phyloP scores from a whole-genome alignment of 2,329 filamentous ascomycete genomes.

The Pochonia chlamydosporia region DNA sequence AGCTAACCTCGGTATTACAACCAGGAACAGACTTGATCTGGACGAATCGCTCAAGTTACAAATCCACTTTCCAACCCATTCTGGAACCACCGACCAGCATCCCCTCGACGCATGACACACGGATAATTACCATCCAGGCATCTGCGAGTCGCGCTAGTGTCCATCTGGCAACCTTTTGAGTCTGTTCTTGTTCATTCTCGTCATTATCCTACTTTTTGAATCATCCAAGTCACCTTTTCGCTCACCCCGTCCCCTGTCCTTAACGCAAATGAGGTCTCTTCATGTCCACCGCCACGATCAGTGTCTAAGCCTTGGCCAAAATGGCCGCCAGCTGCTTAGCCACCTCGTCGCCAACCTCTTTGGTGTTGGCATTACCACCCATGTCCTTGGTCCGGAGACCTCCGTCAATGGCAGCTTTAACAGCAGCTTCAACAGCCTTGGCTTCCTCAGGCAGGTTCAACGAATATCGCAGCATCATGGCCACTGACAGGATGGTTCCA shows the following conservation, averaged over 20 bases:
- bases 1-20: not conserved
- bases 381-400: conserved; percentile 83
- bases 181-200: not conserved
- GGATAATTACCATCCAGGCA: not conserved
- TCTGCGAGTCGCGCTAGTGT: not conserved
- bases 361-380: conserved; percentile 67
- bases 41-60: not conserved
- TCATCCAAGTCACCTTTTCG: no score
- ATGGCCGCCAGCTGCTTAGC: conserved; percentile 64
- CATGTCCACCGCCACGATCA: not conserved
- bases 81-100: not conserved
- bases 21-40: not conserved
- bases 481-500: conserved; percentile 83
- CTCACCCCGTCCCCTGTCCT: no score
- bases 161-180: not conserved
- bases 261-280: not conserved
- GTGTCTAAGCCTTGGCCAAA: conserved; percentile 39
- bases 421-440: conserved; percentile 72
- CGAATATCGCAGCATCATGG: conserved; percentile 96
- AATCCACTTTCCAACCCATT: not conserved
- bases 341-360: conserved; percentile 72
- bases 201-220: not conserved
- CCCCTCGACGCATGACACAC: not conserved
- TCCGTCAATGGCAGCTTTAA: conserved; percentile 71
- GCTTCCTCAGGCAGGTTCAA: conserved; percentile 74